Percentiles rank a stretch among this genome's conserved stretches.
Conservation (phyloP, 2,329 filamentous ascomycete genomes). For the Colletotrichum tabaci region DNA sequence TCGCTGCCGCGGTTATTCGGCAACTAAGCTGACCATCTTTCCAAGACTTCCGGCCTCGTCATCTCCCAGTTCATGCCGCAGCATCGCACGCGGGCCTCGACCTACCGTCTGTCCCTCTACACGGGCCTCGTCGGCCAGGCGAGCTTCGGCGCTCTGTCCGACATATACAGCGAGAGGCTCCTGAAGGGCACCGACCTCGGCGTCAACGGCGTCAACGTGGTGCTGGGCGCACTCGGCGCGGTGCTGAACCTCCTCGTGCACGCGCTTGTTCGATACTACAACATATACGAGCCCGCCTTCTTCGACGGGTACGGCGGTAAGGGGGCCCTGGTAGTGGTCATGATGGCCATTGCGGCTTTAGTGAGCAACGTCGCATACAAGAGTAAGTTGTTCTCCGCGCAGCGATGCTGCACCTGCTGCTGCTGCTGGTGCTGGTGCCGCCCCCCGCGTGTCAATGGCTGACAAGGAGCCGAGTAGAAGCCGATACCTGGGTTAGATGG, state of each 20-base stretch:
- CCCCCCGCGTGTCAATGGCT: too few relatives aligned
- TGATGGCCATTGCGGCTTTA: constrained; percentile 50
- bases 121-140: constrained; percentile 49
- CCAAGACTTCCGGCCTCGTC: constrained; percentile 48
- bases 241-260: constrained; percentile 50
- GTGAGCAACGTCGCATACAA: constrained; percentile 51
- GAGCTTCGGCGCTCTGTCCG: constrained; percentile 48
- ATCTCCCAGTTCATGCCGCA: constrained; percentile 49
- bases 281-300: constrained; percentile 47
- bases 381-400: constrained; percentile 42
- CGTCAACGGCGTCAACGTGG: constrained; percentile 50
- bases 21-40: background rate
- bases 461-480: constrained; percentile 42
- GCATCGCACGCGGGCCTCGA: constrained; percentile 42
- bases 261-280: constrained; percentile 44
- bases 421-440: background rate
- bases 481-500: constrained; percentile 51
- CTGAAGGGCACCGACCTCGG: constrained; percentile 49
- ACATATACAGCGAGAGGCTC: constrained; percentile 52
- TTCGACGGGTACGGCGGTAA: constrained; percentile 44
- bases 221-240: constrained; percentile 49
- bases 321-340: constrained; percentile 49
- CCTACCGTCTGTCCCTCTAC: constrained; percentile 49
- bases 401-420: background rate
- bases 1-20: accelerated